Conservation (phyloP, 2,329 filamentous ascomycete species). For the Calonectria naviculata region DNA sequence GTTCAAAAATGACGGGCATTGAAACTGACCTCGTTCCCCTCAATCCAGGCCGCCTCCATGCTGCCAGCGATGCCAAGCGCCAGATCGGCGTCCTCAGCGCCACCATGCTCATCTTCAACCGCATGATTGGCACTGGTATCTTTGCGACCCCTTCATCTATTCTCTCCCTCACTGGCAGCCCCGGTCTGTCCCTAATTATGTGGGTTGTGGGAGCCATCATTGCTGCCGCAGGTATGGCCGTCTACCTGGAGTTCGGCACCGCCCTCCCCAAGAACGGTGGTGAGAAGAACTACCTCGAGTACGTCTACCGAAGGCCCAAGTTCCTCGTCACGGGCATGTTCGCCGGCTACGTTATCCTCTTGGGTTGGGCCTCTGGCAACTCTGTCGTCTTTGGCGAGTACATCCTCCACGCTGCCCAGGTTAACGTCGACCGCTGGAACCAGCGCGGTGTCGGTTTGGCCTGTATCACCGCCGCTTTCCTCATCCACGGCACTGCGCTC, state of each 20-base stretch:
- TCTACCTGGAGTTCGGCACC: constrained; percentile 75
- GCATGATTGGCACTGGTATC: constrained; percentile 75
- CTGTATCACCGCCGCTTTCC: constrained; percentile 72
- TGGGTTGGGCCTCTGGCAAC: constrained; percentile 75
- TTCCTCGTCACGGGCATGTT: constrained; percentile 72
- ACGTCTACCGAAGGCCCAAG: constrained; percentile 68
- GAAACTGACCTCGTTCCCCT: not conserved
- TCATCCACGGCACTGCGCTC: constrained; percentile 72
- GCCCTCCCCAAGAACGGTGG: constrained; percentile 73
- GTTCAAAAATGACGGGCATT: not conserved
- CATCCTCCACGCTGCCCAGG: constrained; percentile 72
- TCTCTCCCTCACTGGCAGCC: constrained; percentile 65
- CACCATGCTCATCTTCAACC: constrained; percentile 71
- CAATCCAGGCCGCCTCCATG: constrained; percentile 44
- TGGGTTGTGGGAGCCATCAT: constrained; percentile 73
- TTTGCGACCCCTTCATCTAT: constrained; percentile 72
- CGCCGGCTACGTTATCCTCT: constrained; percentile 69
- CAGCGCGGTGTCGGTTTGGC: constrained; percentile 74
- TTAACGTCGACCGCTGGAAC: constrained; percentile 74
- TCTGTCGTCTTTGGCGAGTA: constrained; percentile 78
- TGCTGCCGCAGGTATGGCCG: constrained; percentile 70
- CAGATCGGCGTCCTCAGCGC: constrained; percentile 67
- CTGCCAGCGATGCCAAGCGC: constrained; percentile 60
- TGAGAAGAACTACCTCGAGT: constrained; percentile 76
- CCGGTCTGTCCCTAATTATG: constrained; percentile 71